Conservation (phyloP, 192 early-diverging fungal species). For the Lobosporangium transversale region DNA sequence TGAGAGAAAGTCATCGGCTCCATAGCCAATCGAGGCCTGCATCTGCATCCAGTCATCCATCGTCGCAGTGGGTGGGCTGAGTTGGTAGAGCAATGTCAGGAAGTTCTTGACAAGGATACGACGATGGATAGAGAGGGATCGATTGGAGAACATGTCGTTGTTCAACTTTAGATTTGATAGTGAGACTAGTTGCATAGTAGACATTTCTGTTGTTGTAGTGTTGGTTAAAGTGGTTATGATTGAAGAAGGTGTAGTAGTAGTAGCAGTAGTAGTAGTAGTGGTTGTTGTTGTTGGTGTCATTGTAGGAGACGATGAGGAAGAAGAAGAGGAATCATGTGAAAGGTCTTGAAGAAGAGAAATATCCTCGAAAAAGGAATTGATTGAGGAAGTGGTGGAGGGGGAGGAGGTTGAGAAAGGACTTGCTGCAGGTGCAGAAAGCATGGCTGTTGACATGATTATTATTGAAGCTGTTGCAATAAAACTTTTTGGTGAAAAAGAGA, state of each 20-base stretch:
- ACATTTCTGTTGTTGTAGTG: too few species aligned
- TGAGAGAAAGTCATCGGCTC: too few species aligned
- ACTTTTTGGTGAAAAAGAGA: not conserved
- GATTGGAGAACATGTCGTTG: constrained; percentile 24
- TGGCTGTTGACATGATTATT: too few species aligned
- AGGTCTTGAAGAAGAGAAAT: not conserved
- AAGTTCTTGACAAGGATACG: constrained; percentile 50
- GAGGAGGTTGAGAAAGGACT: constrained; percentile 13
- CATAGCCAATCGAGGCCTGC: too few species aligned
- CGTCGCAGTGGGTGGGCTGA: too few species aligned
- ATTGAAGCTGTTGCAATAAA: not conserved
- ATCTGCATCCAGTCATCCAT: too few species aligned
- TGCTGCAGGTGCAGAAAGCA: constrained; percentile 18
- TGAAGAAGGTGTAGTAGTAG: too few species aligned
- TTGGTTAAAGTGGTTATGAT: too few species aligned
- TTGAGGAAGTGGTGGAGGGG: constrained; percentile 9
- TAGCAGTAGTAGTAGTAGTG: too few species aligned
- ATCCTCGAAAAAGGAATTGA: constrained; percentile 12
- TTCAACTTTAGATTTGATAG: constrained; percentile 41
- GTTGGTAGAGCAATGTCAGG: constrained; percentile 29
- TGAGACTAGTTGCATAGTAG: constrained; percentile 38
- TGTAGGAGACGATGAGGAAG: not conserved
- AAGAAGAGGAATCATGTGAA: not conserved
- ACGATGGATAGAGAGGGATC: constrained; percentile 27
- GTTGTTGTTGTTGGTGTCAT: not conserved